Base-by-base conservation (phyloP, 1,139 yeast genomes). In the Suhomyces bokatorum region DNA sequence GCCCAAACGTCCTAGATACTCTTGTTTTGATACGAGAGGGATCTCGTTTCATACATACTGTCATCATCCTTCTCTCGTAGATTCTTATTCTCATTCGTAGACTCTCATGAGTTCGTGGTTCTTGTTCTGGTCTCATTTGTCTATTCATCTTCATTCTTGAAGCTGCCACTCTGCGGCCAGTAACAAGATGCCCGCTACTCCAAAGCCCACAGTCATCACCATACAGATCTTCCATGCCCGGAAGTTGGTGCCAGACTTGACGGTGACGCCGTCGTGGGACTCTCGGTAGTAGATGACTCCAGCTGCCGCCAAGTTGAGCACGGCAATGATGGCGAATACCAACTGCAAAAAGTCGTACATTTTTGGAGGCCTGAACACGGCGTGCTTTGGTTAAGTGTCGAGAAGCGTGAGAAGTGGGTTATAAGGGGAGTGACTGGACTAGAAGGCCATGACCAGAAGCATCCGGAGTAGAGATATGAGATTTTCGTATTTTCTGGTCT, bases 161-260 rank as follows among this genome's bases (percentile, higher is more conserved):
- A 26, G 4, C 29, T 11, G 29, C 29, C 29, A 26, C 12, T 9
- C 11, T 5, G 38, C 14, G 3, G 24, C 38, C 48, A 49, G 40
- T 17, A 52, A 27, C 22, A 45, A 22, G 37, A 51, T 35, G 14
- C 64, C 55, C 11, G 49, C 41, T 26, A 58, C 39, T 6, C 65
- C 64, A 49, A 59, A 60, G 15, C 56, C 31, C 10, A 63, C 49
- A 32, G 59, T 46, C 66, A 61, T 61, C 17, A 50, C 40, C 17
- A 60, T 57, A 41, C 66, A 62, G 22, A 54, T 50, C 47, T 52
- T 58, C 44, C 61, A 60, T 3, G 62, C 57, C 39, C 52, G 46
- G 51, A 51, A 62, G 44, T 60, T 51, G 31, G 55, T 49, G 8
- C 66, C 67, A 5, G 63, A 52, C 28, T 54, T 51, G 14, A 55